Evolutionary conservation across 345 rosid species (phyloP).

Genomic region (Angophora floribunda): DNA sequence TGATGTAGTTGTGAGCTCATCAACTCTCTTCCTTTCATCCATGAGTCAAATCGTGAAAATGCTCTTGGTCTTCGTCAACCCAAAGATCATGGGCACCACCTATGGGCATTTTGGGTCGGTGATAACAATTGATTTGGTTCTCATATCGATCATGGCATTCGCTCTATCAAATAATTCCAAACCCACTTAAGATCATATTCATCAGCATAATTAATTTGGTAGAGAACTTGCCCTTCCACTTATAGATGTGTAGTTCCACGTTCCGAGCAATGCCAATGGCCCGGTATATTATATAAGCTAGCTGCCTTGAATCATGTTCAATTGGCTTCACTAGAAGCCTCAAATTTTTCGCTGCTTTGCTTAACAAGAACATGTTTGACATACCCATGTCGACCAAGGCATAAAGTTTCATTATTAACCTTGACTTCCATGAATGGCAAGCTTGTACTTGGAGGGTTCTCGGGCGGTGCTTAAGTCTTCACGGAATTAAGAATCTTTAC

Average conservation of each 20-base stretch:
- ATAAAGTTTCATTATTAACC: background rate
- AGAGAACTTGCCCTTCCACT: background rate
- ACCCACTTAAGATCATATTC: no score
- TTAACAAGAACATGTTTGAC: background rate
- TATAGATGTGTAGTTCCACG: no score
- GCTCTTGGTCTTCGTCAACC: background rate
- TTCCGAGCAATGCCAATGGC: background rate
- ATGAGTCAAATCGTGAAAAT: background rate
- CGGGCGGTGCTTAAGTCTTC: background rate
- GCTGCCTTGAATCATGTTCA: background rate
- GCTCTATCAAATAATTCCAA: fast-evolving
- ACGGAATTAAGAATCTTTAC: background rate
- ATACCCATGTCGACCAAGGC: background rate
- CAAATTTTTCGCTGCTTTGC: background rate
- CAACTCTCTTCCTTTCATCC: background rate
- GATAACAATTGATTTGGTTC: background rate
- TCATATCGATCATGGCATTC: background rate
- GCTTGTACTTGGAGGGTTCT: background rate
- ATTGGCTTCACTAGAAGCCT: background rate
- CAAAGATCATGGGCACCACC: background rate
- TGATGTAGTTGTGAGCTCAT: no score
- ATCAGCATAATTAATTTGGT: no score
- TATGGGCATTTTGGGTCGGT: background rate
- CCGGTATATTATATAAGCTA: background rate
- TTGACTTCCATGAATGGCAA: background rate